These are phyloP conservation scores for Ophiostoma himal-ulmi DNA, from an alignment of 2,329 filamentous ascomycete genomes.

Conservation along the genomic window DNA sequence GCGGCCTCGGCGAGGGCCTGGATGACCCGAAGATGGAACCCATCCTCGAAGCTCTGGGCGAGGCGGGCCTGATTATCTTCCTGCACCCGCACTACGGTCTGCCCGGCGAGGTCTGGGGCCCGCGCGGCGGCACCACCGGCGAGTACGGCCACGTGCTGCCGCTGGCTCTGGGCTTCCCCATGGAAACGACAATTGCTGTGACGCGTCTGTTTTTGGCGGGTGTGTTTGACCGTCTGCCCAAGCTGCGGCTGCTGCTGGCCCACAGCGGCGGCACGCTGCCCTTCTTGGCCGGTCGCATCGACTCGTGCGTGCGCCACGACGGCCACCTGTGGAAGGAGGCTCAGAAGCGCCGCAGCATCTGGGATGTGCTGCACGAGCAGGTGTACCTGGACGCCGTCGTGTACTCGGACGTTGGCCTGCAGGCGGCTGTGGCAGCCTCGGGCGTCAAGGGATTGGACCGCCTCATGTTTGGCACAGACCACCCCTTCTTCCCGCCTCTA, in stretches of 20 bases:
- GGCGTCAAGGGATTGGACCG: slow-evolving; percentile 60
- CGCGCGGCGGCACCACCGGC: slow-evolving; percentile 43
- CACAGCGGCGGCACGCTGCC: slow-evolving; percentile 86
- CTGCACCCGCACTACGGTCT: slow-evolving; percentile 90
- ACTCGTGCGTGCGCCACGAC: slow-evolving; percentile 82
- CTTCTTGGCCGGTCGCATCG: slow-evolving; percentile 80
- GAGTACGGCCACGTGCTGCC: slow-evolving; percentile 86
- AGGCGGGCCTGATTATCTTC: slow-evolving; percentile 63
- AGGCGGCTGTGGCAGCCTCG: slow-evolving; percentile 61
- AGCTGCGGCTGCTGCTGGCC: slow-evolving; percentile 69
- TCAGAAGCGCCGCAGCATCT: slow-evolving; percentile 48
- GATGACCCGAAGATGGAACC: slow-evolving; percentile 71
- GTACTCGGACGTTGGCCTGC: slow-evolving; percentile 68
- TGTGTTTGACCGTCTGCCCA: slow-evolving; percentile 70
- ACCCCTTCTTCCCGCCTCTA: slow-evolving; percentile 79
- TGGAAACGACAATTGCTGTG: slow-evolving; percentile 89
- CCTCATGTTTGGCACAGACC: slow-evolving; percentile 75
- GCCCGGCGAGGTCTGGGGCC: slow-evolving; percentile 72
- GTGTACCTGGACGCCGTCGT: slow-evolving; percentile 85
- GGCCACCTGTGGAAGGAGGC: slow-evolving; percentile 63
- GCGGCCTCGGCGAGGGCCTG: slow-evolving; percentile 70
- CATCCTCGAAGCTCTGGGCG: slow-evolving; percentile 64
- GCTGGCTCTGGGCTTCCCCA: slow-evolving; percentile 77
- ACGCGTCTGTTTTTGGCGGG: slow-evolving; percentile 81
- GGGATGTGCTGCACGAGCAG: slow-evolving; percentile 60